A percentile compares a stretch with the other conserved stretches of the same genome.
These are phyloP conservation scores for Aspergillus niger DNA, from an alignment of 2,329 filamentous ascomycete genomes.

Conservation along the genomic window DNA sequence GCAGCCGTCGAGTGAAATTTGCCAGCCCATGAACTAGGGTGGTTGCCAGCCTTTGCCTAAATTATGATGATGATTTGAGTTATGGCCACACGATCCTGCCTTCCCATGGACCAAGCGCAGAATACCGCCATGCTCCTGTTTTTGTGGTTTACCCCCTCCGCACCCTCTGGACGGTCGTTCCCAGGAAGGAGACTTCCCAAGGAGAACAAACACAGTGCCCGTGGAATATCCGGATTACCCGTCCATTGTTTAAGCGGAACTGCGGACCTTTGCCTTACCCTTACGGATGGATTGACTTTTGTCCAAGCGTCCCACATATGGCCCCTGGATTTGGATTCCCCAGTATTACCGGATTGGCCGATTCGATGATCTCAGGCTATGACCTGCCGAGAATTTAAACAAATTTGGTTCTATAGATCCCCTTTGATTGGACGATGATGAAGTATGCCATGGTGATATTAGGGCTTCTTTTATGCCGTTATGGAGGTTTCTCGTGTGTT, in stretches of 20 bases:
- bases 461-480: background rate
- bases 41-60: slow-evolving; percentile 6
- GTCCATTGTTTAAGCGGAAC: slow-evolving; percentile 7
- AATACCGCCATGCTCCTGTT: background rate
- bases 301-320: slow-evolving; percentile 5
- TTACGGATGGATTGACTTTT: slow-evolving; percentile 2
- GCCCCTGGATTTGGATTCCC: slow-evolving; percentile 4
- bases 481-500: background rate
- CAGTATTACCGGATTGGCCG: slow-evolving; percentile 4
- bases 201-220: slow-evolving; percentile 5
- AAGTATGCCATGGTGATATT: background rate
- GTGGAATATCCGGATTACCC: slow-evolving; percentile 14
- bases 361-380: slow-evolving; percentile 1
- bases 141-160: background rate
- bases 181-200: slow-evolving; percentile 6
- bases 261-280: background rate
- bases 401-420: background rate
- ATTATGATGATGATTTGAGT: slow-evolving; percentile 12
- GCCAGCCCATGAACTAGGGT: slow-evolving; percentile 28
- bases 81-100: slow-evolving; percentile 9
- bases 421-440: background rate
- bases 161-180: slow-evolving; percentile 1
- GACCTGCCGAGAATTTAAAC: background rate
- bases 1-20: slow-evolving; percentile 41
- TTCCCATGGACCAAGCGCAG: background rate